These are phyloP conservation scores for Amyloporia xantha DNA, from an alignment of 768 basidiomycete species.

Conservation along the genomic window DNA sequence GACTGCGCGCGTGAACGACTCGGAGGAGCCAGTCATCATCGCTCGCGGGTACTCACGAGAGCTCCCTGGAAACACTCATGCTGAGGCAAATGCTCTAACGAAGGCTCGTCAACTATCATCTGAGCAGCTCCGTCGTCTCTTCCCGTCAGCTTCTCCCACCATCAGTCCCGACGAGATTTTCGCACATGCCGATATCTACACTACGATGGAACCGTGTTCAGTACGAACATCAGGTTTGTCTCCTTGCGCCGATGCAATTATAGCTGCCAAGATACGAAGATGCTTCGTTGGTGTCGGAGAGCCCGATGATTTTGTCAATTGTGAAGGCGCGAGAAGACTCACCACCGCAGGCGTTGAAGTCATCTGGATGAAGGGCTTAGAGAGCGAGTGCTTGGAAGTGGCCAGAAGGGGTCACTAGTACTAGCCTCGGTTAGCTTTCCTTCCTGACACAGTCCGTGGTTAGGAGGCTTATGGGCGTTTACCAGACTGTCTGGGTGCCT, in stretches of 20 bases:
- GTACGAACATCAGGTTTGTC: constrained; percentile 78
- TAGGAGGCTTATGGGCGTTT: too few relatives aligned
- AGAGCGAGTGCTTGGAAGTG: constrained; percentile 71
- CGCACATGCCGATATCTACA: constrained; percentile 69
- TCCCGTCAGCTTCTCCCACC: constrained; percentile 34
- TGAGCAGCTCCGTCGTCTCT: constrained; percentile 29
- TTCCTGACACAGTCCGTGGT: too few relatives aligned
- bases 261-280: constrained; percentile 58
- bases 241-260: constrained; percentile 81
- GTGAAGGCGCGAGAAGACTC: constrained; percentile 77
- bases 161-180: constrained; percentile 41
- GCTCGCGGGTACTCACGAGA: constrained; percentile 87
- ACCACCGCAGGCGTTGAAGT: constrained; percentile 68
- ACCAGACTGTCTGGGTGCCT: too few relatives aligned
- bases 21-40: constrained; percentile 44
- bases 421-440: too few relatives aligned
- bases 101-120: constrained; percentile 52
- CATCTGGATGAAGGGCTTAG: constrained; percentile 66
- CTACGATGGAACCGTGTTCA: constrained; percentile 96
- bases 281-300: constrained; percentile 89
- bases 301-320: constrained; percentile 90
- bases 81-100: constrained; percentile 87
- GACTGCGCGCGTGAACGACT: constrained; percentile 37
- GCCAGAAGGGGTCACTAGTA: constrained; percentile 55
- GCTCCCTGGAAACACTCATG: constrained; percentile 91